Evolutionary conservation across 352 stramenopile genomes (phyloP).

Genomic region (Globisporangium canariense): DNA sequence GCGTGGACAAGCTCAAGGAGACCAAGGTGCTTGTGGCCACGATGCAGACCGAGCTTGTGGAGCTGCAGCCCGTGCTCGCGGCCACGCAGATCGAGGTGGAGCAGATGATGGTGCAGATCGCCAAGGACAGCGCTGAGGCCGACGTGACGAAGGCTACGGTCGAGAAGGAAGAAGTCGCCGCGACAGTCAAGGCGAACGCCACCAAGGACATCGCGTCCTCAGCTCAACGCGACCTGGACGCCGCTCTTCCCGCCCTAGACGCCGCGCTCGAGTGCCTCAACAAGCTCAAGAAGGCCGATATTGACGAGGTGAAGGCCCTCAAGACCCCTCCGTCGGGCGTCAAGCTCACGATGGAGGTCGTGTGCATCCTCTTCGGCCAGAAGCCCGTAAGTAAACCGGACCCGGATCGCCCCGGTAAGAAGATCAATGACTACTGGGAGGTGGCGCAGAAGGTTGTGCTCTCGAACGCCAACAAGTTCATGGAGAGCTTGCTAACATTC

Average conservation of each 20-base stretch:
- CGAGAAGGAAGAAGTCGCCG: constrained; percentile 86
- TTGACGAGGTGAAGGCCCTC: constrained; percentile 91
- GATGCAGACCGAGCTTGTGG: constrained; percentile 84
- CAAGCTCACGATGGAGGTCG: constrained; percentile 92
- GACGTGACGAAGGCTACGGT: constrained; percentile 84
- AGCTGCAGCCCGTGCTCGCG: constrained; percentile 76
- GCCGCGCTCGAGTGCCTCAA: constrained; percentile 88
- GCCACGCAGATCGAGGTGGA: constrained; percentile 81
- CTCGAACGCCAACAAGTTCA: constrained; percentile 91
- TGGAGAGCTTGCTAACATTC: constrained; percentile 86
- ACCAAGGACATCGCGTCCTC: constrained; percentile 91
- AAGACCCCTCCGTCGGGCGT: constrained; percentile 90
- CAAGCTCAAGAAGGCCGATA: constrained; percentile 89
- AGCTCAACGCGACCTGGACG: constrained; percentile 84
- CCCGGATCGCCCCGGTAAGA: constrained; percentile 85
- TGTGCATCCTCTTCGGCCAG: constrained; percentile 89
- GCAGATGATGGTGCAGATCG: constrained; percentile 90
- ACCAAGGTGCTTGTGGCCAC: constrained; percentile 78
- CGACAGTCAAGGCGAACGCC: constrained; percentile 79
- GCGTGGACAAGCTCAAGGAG: constrained; percentile 84
- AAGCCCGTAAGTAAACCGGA: constrained; percentile 89
- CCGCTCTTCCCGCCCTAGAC: constrained; percentile 83
- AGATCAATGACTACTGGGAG: constrained; percentile 91
- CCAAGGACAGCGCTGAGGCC: constrained; percentile 87
- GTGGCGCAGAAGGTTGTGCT: constrained; percentile 88